These are phyloP conservation scores for Melastoma malabathricum DNA, from an alignment of 345 rosid genomes.

Conservation along the genomic window DNA sequence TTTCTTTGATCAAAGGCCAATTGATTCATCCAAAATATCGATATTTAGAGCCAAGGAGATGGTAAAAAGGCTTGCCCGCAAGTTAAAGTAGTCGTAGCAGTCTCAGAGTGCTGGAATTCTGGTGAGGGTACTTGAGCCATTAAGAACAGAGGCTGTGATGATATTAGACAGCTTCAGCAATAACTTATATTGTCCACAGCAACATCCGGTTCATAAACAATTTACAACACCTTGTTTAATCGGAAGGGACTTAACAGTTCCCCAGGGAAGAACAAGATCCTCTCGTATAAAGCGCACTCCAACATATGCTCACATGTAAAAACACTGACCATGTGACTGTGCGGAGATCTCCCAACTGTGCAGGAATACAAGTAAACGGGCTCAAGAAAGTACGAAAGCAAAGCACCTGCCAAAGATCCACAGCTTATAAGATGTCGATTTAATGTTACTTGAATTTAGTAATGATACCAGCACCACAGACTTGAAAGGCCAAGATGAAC, in stretches of 20 bases:
- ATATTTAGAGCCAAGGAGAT: background rate
- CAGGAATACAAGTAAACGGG: constrained; percentile 69
- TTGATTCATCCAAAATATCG: too few species aligned
- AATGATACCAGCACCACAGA: too few species aligned
- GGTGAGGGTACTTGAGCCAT: constrained; percentile 51
- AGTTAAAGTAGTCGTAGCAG: constrained; percentile 66
- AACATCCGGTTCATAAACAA: background rate
- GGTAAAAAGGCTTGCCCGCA: constrained; percentile 47
- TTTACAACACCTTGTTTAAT: constrained; percentile 39
- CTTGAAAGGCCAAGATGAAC: too few species aligned
- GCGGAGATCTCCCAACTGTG: constrained; percentile 50
- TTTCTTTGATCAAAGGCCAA: background rate
- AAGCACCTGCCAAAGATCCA: constrained; percentile 37
- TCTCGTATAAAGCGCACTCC: constrained; percentile 39
- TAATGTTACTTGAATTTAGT: too few species aligned
- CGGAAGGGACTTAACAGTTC: constrained; percentile 33
- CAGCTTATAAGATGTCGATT: too few species aligned
- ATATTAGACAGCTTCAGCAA: constrained; percentile 12
- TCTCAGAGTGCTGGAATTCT: constrained; percentile 83
- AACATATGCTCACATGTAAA: constrained; percentile 31
- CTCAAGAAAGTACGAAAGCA: constrained; percentile 54
- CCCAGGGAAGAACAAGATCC: constrained; percentile 29
- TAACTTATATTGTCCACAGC: constrained; percentile 2
- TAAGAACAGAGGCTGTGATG: constrained; percentile 55
- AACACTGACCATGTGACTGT: constrained; percentile 13